Evolutionary conservation across 768 basidiomycete genomes (phyloP), one percentile per base, ranked within the genome.

Genomic region (Tricholoma hemisulphureum): DNA sequence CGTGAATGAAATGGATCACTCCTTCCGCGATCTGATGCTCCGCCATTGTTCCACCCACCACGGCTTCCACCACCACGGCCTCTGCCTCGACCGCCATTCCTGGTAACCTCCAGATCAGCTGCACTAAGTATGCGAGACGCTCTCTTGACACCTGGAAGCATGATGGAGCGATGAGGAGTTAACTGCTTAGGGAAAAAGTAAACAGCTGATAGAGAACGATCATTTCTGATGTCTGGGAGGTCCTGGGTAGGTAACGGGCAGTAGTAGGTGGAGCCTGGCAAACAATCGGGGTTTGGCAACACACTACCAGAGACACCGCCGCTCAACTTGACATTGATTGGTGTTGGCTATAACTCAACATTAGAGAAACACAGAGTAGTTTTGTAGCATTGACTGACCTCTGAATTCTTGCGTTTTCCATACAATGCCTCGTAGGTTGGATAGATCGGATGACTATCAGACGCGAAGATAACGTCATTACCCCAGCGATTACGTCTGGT

Each of bases 151-250:
- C 91, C 92, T 7, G 87, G 87, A 2, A 99, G 78, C 24, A 98
- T 74, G 41, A 88, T 76, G 14, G 94, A 96, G 48, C 83, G 86
- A 69, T 99, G 97, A 2, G 94, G 92, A 2, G 82, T 82, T 11
- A 87, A 70, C 67, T 98, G 96, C 66, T 85, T 83, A 0, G 97
- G 95, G 82, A 95, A 97, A 71, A 84, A 87, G 72, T 94, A 98
- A 29, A 87, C 73, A 2, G 87, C 93, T 0, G 94, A 95, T 11
- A 98, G 76, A 9, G 95, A 91, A 21, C 85, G 82, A 72, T 99
- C 95, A 68, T 90, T 88, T 65, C 82, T 81, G 63, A 99, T 88
- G 72, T 98, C 95, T 2, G 83, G 83, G 51, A 91, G 75, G 52
- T 80, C 80, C 37, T 84, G 71, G 20, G 75, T 71, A 4, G 78